Evolutionary conservation across 371 early-diverging fungal genomes (phyloP), one percentile per base, ranked within the genome.

Genomic region (Apophysomyces ossiformis): DNA sequence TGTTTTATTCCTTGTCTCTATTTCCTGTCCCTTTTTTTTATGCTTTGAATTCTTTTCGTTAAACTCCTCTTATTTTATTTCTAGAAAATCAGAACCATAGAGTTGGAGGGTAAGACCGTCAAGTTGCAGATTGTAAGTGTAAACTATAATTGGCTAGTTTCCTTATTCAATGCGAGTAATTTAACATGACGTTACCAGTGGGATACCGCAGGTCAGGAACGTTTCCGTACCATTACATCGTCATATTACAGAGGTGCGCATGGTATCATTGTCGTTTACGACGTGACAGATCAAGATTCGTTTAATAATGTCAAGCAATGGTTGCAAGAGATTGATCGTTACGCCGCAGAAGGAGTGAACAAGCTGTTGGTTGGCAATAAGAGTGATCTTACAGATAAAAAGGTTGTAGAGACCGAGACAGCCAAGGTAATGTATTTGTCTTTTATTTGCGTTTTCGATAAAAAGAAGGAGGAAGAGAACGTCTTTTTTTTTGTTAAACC

Each of bases 131-230:
- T 99, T 75, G 82, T 85, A 85, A 68, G 79, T 67, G 8, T 50
- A 1, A 50, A 26, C 32, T 26, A 26, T 26, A 26, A 26, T 26
- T 16, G 21, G 21, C 5, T 16, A 7, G 4, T 5, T 16, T 57
- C 57, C 11, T 32, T 38, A 26, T 26, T 26, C 0, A 26, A 26
- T 2, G 32, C 3, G 32, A 26, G 32, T 46, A 60, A 2, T 6
- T 37, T 61, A 1, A n/a, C n/a, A 15, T 12, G 47, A 16, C 58
- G 35, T 21, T 18, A 38, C 6, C 64, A 73, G 75, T 97, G 97
- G 97, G 97, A 97, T 80, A 97, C 96, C 7, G 99, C 99, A 37
- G 99, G 99, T 50, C 99, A 99, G 83, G 99, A 99, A 76, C 93
- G 99, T 64, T 99, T 99, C 93, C 93, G 98, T 68, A 97, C 99